Conservation (phyloP, 2,329 filamentous ascomycete genomes). For the Xylariomycetidae sp. region DNA sequence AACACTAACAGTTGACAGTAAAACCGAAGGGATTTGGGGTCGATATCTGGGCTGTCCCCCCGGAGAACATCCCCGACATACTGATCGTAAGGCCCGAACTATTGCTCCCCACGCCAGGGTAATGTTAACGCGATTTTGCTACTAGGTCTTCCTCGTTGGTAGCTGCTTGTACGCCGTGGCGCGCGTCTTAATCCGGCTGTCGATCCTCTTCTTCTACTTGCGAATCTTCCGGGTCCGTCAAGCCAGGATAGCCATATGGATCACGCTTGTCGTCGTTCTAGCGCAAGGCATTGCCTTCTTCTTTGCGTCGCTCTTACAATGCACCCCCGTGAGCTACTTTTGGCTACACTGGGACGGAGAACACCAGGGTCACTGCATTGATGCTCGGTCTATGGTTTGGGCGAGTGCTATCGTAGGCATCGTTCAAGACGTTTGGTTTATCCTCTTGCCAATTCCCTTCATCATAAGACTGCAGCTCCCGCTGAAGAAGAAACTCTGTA, state of each 20-base stretch:
- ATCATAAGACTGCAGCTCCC: not conserved
- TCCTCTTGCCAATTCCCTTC: not conserved
- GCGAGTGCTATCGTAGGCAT: not conserved
- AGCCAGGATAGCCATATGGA: conserved; percentile 36
- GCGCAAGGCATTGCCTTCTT: conserved; percentile 36
- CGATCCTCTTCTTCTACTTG: conserved; percentile 49
- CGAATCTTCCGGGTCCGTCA: conserved; percentile 41
- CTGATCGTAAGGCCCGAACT: no score
- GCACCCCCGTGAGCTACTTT: conserved; percentile 42
- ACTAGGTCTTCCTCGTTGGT: conserved; percentile 36
- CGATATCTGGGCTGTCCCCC: conserved; percentile 43
- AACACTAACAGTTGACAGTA: not conserved
- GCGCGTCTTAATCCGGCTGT: conserved; percentile 23
- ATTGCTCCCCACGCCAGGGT: no score
- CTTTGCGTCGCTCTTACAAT: conserved; percentile 42
- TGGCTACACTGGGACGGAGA: conserved; percentile 49
- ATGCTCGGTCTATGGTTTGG: conserved; percentile 21
- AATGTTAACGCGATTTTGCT: no score
- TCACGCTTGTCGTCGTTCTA: conserved; percentile 33
- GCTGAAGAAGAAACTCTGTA: not conserved
- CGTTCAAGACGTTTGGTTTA: not conserved
- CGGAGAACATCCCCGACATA: conserved; percentile 33
- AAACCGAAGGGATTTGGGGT: conserved; percentile 34
- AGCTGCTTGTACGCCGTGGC: conserved; percentile 15
- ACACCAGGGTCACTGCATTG: conserved; percentile 40